Conservation (phyloP, 306 rosid species). For the Quercus gilva region DNA sequence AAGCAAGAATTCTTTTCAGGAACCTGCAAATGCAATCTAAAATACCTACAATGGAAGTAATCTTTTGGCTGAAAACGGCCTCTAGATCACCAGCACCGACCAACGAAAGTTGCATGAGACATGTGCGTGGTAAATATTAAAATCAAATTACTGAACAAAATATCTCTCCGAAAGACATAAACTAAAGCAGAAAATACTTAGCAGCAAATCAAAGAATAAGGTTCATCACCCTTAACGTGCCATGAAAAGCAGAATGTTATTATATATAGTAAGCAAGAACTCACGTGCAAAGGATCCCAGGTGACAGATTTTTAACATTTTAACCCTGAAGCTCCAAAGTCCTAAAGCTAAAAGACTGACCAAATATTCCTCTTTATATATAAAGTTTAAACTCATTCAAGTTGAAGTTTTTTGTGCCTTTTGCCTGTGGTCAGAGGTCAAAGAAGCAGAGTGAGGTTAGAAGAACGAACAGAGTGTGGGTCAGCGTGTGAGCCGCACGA, state of each 20-base stretch:
- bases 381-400: conserved; percentile 9
- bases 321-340: conserved; percentile 6
- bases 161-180: not conserved
- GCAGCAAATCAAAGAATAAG: conserved; percentile 10
- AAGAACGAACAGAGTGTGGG: conserved; percentile 51
- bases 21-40: not conserved
- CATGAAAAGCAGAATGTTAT: conserved; percentile 63
- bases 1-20: not conserved
- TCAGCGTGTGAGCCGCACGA: conserved; percentile 84
- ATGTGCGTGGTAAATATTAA: conserved; percentile 28
- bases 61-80: conserved; percentile 6
- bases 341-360: conserved; percentile 24
- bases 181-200: conserved; percentile 9
- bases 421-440: conserved; percentile 37
- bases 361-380: conserved; percentile 26
- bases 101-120: conserved; percentile 24
- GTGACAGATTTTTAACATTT: conserved; percentile 11
- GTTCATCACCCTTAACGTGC: conserved; percentile 49
- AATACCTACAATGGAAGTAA: conserved; percentile 16
- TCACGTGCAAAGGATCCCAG: conserved; percentile 87
- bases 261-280: conserved; percentile 35
- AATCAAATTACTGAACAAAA: conserved; percentile 7
- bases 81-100: conserved; percentile 40
- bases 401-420: conserved; percentile 5
- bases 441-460: conserved; percentile 34